Evolutionary conservation across 2,329 filamentous ascomycete genomes (phyloP), one percentile per base, ranked within the genome.

Genomic region (Cercospora brassicicola): DNA sequence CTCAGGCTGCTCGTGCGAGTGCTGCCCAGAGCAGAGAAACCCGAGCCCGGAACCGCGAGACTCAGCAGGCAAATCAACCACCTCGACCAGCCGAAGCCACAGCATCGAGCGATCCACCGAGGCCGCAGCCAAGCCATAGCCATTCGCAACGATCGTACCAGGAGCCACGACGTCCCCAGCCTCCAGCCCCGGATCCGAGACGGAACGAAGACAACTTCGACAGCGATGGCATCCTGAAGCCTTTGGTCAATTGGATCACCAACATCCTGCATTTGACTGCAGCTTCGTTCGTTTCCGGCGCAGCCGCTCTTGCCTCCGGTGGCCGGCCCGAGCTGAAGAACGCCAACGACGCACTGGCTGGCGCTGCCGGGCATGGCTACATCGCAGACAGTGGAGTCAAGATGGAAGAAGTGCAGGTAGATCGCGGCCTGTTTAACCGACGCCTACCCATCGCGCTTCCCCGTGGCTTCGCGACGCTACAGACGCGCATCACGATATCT

Each of bases 1-100:
- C 76, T 2, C 76, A 78, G 56, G 76, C 76, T 30, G 76, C 76
- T 31, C 72, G 76, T 51, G 76, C 76, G 10, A 78, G 76, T 64
- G 76, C 76, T 31, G 76, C 76, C 0, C 74, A 76, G 59, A 76
- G 74, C 59, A 62, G 76, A 66, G 73, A 78, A 42, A 78, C 76
- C 9, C 65, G 76, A 70, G 75, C 75, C 28, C 72, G 76, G 15
- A 78, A 78, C 56, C 71, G 76, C 8, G 76, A 73, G 23, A 75
- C 76, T 62, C 59, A 68, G 31, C 69, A 71, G 60, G 67, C 64
- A 36, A 71, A 74, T 15, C 75, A 76, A 28, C 67, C 69, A 20
- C 60, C 68, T n/a, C 62, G 53, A 23, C 63, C 68, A 6, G 53
- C 67, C 28, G 62, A 36, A 48, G 71, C 73, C 20, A 56, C 48